These are phyloP conservation scores for Rhodamnia rubescens DNA, from an alignment of 345 rosid species.

Conservation along the genomic window DNA sequence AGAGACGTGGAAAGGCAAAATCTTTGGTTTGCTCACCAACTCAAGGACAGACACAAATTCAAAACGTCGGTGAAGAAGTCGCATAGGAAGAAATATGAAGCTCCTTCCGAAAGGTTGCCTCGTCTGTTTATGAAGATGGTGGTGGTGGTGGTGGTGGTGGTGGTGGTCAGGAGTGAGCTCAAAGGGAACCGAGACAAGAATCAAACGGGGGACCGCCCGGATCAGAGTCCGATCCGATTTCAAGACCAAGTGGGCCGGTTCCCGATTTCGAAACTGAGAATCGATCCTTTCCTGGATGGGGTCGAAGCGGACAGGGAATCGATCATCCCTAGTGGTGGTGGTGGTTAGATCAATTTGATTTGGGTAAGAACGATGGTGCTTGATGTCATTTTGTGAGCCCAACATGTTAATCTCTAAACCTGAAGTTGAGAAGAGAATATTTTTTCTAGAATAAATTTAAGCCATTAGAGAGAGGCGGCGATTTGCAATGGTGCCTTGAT, in stretches of 20 bases:
- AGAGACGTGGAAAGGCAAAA: not conserved
- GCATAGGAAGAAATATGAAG: not conserved
- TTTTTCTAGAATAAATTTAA: not conserved
- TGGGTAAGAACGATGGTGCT: not conserved
- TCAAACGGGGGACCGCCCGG: no score
- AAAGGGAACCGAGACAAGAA: no score
- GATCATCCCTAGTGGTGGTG: not conserved
- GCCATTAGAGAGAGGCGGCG: not conserved
- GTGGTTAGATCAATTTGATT: not conserved
- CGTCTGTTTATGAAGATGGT: not conserved
- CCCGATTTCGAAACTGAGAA: no score
- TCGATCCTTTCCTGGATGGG: no score
- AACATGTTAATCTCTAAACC: not conserved
- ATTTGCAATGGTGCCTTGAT: not conserved
- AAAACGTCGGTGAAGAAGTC: not conserved
- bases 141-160: no score
- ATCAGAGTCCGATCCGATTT: no score
- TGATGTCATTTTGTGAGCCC: not conserved
- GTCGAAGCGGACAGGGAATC: no score
- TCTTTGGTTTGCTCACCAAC: not conserved
- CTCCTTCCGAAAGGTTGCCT: not conserved
- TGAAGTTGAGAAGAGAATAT: not conserved
- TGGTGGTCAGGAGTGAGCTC: no score
- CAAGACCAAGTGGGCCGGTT: no score
- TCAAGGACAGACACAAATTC: not conserved